phyloP scores from a whole-genome alignment of 176 grass and related monocot genomes.

The Triticum dicoccoides region DNA sequence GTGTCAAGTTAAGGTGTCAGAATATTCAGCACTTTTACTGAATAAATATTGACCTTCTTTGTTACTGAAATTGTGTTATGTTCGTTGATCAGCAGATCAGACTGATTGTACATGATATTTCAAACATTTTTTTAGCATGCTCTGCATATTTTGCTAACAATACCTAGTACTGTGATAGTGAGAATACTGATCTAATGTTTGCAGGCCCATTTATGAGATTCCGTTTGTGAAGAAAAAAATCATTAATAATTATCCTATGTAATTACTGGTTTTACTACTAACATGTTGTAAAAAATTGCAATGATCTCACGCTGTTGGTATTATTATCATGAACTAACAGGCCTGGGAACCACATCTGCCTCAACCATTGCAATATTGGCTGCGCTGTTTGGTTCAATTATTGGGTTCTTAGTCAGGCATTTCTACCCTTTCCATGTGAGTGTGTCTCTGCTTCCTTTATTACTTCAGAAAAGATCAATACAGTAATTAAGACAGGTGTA shows the following conservation, averaged over 20 bases:
- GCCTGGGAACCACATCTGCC: constrained; percentile 20
- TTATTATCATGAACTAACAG: constrained; percentile 21
- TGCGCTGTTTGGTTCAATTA: constrained; percentile 28
- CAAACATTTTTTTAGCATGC: not conserved
- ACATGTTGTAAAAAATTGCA: not conserved
- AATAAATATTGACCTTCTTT: not conserved
- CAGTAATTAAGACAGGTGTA: constrained; percentile 6
- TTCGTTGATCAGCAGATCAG: not conserved
- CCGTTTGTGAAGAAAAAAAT: not conserved
- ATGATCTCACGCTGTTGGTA: not conserved
- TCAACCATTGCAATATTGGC: constrained; percentile 36
- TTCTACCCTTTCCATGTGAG: constrained; percentile 46
- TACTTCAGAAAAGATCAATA: not conserved
- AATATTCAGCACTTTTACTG: not conserved
- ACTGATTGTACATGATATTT: not conserved
- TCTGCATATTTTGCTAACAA: not conserved
- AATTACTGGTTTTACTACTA: not conserved
- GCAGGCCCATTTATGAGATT: not conserved
- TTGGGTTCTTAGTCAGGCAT: constrained; percentile 36
- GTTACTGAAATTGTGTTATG: not conserved
- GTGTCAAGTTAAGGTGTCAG: not conserved
- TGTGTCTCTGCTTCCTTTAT: constrained; percentile 21
- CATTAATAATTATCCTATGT: not conserved
- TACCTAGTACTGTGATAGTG: not conserved
- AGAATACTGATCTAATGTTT: not conserved